phyloP scores from a whole-genome alignment of 208 protist genomes.

The Tritrichomonas musculus region DNA sequence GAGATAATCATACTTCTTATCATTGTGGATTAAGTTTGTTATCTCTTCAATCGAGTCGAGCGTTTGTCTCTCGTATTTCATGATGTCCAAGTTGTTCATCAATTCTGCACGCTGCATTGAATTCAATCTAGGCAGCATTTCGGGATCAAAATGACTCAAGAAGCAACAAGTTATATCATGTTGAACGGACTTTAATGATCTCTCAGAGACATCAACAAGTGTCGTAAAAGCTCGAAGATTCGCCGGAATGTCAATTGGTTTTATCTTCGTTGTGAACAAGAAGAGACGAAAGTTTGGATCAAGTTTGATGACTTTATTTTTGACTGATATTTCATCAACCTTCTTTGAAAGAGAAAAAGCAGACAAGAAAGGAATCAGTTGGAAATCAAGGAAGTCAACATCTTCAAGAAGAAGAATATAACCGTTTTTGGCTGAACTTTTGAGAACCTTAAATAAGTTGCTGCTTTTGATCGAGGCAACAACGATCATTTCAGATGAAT shows the following conservation, averaged over 20 bases:
- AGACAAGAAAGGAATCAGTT: background rate
- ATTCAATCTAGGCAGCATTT: background rate
- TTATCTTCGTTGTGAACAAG: background rate
- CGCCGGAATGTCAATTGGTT: background rate
- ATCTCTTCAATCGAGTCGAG: background rate
- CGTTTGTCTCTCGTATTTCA: background rate
- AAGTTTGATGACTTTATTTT: background rate
- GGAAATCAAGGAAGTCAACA: background rate
- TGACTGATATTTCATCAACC: background rate
- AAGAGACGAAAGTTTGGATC: background rate
- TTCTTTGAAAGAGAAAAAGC: background rate
- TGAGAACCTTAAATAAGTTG: background rate
- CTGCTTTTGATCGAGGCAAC: background rate
- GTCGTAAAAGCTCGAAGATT: background rate
- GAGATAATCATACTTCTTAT: background rate
- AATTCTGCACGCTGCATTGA: background rate
- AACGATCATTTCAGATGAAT: background rate
- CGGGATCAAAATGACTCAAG: background rate
- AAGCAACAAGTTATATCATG: background rate
- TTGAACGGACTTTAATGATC: background rate
- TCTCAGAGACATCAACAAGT: background rate
- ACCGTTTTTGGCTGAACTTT: background rate
- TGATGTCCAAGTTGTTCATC: background rate
- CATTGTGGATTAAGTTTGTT: background rate
- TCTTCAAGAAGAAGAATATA: background rate